phyloP scores from a whole-genome alignment of 2,329 filamentous ascomycete species.

The Raffaelea deltoideospora region DNA sequence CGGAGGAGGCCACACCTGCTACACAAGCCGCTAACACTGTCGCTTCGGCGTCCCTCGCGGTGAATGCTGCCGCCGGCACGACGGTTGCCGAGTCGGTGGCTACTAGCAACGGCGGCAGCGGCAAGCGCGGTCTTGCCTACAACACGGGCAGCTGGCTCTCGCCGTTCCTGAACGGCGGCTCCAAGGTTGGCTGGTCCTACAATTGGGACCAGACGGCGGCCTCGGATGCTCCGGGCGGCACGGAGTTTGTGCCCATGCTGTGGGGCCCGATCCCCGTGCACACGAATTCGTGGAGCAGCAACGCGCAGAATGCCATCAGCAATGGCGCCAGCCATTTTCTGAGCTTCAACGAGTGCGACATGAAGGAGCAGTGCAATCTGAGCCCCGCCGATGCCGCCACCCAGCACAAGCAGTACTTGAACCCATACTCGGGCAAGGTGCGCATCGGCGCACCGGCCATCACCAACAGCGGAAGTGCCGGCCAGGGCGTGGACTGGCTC shows the following conservation, averaged over 20 bases:
- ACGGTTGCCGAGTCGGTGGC: constrained; percentile 2
- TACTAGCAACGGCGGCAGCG: constrained; percentile 9
- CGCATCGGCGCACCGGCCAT: constrained; percentile 44
- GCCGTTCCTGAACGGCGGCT: constrained; percentile 27
- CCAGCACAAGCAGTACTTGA: constrained; percentile 37
- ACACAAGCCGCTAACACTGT: constrained; percentile 4
- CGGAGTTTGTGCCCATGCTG: constrained; percentile 53
- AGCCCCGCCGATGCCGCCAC: constrained; percentile 33
- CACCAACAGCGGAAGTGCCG: constrained; percentile 37
- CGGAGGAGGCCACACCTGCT: too few species aligned
- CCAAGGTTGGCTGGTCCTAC: constrained; percentile 44
- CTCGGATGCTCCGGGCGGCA: constrained; percentile 22
- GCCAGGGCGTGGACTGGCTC: constrained; percentile 42
- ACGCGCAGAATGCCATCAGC: constrained; percentile 35
- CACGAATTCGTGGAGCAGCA: constrained; percentile 31
- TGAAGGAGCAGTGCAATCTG: constrained; percentile 42
- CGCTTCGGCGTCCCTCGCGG: constrained; percentile 2
- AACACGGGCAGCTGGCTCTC: constrained; percentile 40
- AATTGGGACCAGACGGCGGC: constrained; percentile 44
- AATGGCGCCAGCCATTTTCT: constrained; percentile 42
- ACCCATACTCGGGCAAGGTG: constrained; percentile 35
- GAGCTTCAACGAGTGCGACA: constrained; percentile 61
- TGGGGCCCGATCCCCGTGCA: constrained; percentile 35
- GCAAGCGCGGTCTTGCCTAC: constrained; percentile 55
- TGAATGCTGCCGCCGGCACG: constrained; percentile 5